A percentile compares a stretch with the other conserved stretches of the same genome.
phyloP scores from a whole-genome alignment of 768 basidiomycete genomes.

The Mycena floridula region DNA sequence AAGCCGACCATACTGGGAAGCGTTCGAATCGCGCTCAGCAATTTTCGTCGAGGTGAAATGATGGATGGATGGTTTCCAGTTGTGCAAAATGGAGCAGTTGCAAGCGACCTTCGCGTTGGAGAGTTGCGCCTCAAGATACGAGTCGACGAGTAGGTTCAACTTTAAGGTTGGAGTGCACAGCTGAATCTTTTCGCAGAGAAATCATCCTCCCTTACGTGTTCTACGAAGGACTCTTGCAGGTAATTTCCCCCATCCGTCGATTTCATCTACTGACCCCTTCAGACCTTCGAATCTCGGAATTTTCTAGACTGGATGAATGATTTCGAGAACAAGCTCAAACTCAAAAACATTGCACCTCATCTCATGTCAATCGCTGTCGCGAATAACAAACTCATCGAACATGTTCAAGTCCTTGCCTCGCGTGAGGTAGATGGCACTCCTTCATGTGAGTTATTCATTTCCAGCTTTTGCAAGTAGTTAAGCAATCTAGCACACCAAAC shows the following conservation, averaged over 20 bases:
- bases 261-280: constrained; percentile 9
- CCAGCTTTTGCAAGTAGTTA: constrained; percentile 1
- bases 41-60: constrained; percentile 67
- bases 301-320: constrained; percentile 72
- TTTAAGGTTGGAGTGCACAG: neutral
- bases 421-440: constrained; percentile 67
- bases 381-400: constrained; percentile 55
- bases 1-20: constrained; percentile 56
- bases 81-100: constrained; percentile 40
- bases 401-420: constrained; percentile 64
- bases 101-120: constrained; percentile 57
- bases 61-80: constrained; percentile 88
- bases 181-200: constrained; percentile 41
- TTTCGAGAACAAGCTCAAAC: constrained; percentile 57
- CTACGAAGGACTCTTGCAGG: constrained; percentile 58
- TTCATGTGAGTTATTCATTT: constrained; percentile 42
- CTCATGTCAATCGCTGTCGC: constrained; percentile 67
- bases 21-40: constrained; percentile 56
- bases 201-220: constrained; percentile 66
- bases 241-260: constrained; percentile 21
- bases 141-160: constrained; percentile 64
- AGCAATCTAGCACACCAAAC: constrained; percentile 59
- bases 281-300: constrained; percentile 56
- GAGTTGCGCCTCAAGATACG: constrained; percentile 69
- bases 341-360: constrained; percentile 56